Base-by-base conservation (phyloP, 805 yeast genomes). In the Candida ipomoeae region DNA sequence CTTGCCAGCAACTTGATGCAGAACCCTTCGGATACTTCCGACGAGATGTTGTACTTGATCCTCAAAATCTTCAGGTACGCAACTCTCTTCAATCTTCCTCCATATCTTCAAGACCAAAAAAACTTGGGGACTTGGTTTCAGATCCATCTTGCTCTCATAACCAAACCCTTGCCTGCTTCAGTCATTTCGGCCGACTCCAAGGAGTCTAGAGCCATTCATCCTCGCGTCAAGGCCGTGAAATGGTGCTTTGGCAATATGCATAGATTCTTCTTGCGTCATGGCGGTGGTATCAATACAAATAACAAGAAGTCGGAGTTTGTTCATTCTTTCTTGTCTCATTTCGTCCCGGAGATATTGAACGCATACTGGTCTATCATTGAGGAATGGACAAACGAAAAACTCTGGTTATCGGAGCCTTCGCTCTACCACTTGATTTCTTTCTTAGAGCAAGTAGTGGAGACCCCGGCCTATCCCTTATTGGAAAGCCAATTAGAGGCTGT, bases 221-320 rank as follows among this genome's bases (percentile, higher is more conserved):
- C 75, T 5, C 55, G 77, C 51, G 60, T 70, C 40, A 74, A 71
- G 54, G 62, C 75, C 11, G 69, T 71, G 36, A 74, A 74, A 57
- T 74, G 79, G 78, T 69, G 75, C 49, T 74, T 71, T 55, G 78
- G 70, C 17, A 73, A 73, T 51, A 62, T 74, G 44, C 70, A 72
- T 48, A 59, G 77, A 53, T 59, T 74, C 21, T 66, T 73, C 48
- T 63, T 65, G 54, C 72, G 74, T 52, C 77, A 73, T 51, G 78
- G 77, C 33, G 78, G 78, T 43, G 78, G 78, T 3, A 52, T 63
- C 35, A 59, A 66, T 31, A 71, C 75, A 23, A 66, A 62, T 36
- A 62, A 70, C 40, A 62, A 63, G 44, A 60, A 59, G 6, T 42
- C 52, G 8, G 52, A 58, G 17, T 73, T 74, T 57, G 74, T 69